Evolutionary conservation across 2,329 filamentous ascomycete species (phyloP), one percentile per base, ranked within the genome.

Genomic region (Paracoccidioides lutzii): DNA sequence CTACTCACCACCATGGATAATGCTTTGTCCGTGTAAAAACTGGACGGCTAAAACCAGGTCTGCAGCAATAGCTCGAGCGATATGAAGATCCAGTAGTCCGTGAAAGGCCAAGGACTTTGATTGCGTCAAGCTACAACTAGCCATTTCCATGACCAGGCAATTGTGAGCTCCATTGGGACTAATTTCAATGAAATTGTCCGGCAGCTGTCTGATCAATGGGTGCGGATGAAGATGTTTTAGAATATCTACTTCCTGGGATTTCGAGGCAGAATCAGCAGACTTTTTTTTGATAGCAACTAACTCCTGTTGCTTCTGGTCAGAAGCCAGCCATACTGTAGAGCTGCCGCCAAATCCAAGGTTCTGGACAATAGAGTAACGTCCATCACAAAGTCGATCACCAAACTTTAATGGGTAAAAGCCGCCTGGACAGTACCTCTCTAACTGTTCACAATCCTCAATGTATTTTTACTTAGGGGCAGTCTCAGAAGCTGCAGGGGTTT

Each of bases 1-100:
- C 54, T 38, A 55, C 59, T 57, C 49, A 60, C 59, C 57, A 51
- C 53, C 59, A 33, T 60, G 59, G 44, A 60, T 51, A 56, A 60
- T 58, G 28, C 50, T 45, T 30, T 57, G 57, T 50, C 32, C 40
- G 46, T 60, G 59, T 55, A 60, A 54, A 54, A 57, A 57, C 35
- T 57, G 53, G 41, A 60, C 50, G n/a, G 55, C 35, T 52, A 54
- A 52, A 46, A 58, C 49, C 9, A 60, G 57, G 8, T 60, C 57
- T 9, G 53, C 57, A 52, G 28, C 53, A 52, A 60, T 56, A 41
- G 50, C 35, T 56, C 59, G 53, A 6, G 59, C 59, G 32, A 38
- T 53, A 49, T 40, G 33, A 56, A 58, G 59, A 54, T 57, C 30
- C 32, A 60, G 41, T 8, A 60, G 54, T 57, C 43, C 54, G 52